Base-by-base conservation (phyloP, 352 stramenopile species). In the Thalassiosira livingstoniorum region DNA sequence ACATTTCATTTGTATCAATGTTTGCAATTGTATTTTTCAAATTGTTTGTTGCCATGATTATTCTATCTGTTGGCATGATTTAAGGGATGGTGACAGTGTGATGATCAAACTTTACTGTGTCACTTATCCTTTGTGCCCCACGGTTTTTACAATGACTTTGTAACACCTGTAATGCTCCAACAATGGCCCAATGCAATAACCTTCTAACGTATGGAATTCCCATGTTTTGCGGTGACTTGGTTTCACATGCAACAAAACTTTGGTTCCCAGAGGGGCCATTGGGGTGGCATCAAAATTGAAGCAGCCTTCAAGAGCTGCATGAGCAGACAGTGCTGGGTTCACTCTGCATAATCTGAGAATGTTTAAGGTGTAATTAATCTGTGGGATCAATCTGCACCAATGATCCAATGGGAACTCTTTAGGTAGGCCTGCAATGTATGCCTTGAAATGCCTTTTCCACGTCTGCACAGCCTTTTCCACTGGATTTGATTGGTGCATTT, bases 391-490 rank as follows among this genome's bases (percentile, higher is more conserved):
- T 39, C 35, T 29, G 23, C 45, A 66, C 58, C 58, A 70, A 15
- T 72, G 18, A 15, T 21, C 7, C 0, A 65, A 51, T 29, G 43
- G 43, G 32, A 72, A 73, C 1, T 39, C 32, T n/a, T n/a, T n/a
- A n/a, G 43, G n/a, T 43, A 60, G 23, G 10, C 31, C 29, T 34
- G 47, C 58, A 47, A 71, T 29, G 3, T 25, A 23, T 0, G 70
- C 21, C 2, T n/a, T 71, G 27, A 91, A 87, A 67, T 89, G 82
- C n/a, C 78, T 80, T 64, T 89, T 87, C 43, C 78, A 91, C 7
- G 78, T 91, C 10, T 55, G 71, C 2, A 91, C 84, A 37, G 70
- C 75, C 0, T 71, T 35, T 79, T 89, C 74, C 7, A 69, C 78
- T 35, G 47, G 23, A 60, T 90, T 88, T 0, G 68, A 45, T 0